Percentiles rank a stretch among this genome's conserved stretches.
phyloP scores from a whole-genome alignment of 2,329 filamentous ascomycete species.

The Gnomoniopsis sp. region DNA sequence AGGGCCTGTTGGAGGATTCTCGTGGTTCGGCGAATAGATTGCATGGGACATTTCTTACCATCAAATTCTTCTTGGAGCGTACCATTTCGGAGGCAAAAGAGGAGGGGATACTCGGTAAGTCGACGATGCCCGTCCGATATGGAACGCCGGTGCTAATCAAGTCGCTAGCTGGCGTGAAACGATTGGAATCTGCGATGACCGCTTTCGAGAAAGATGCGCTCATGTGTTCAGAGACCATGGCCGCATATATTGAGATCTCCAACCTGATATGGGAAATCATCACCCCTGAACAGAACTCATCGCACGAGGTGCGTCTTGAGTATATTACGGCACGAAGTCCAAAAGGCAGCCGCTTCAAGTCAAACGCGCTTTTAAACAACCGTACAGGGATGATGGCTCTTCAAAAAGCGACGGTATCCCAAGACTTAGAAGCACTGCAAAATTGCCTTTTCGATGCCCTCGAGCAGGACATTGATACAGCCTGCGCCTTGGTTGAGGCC shows the following conservation, averaged over 20 bases:
- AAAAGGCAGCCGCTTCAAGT: background rate
- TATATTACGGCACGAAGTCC: background rate
- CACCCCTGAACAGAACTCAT: background rate
- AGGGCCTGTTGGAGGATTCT: conserved; percentile 31
- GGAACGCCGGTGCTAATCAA: background rate
- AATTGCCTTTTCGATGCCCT: conserved; percentile 34
- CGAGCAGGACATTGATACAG: conserved; percentile 37
- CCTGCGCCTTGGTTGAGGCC: conserved; percentile 37
- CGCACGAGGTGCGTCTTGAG: background rate
- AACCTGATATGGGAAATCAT: conserved; percentile 36
- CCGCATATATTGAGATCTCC: conserved; percentile 43
- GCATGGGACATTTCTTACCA: conserved; percentile 56
- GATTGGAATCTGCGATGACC: conserved; percentile 8
- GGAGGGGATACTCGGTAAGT: conserved; percentile 2
- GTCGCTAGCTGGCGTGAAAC: conserved; percentile 1
- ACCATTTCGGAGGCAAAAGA: conserved; percentile 31
- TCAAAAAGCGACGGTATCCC: conserved; percentile 26
- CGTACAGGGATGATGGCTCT: conserved; percentile 36
- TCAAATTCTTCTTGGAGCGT: conserved; percentile 55
- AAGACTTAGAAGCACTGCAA: conserved; percentile 21
- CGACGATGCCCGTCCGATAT: background rate
- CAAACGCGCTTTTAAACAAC: conserved; percentile 35
- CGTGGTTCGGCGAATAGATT: conserved; percentile 45
- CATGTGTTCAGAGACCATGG: conserved; percentile 37
- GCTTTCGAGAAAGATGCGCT: background rate